A percentile compares a stretch with the other conserved stretches of the same genome.
phyloP scores from a whole-genome alignment of 257 asterid species.

The Solanum raphanifolium region DNA sequence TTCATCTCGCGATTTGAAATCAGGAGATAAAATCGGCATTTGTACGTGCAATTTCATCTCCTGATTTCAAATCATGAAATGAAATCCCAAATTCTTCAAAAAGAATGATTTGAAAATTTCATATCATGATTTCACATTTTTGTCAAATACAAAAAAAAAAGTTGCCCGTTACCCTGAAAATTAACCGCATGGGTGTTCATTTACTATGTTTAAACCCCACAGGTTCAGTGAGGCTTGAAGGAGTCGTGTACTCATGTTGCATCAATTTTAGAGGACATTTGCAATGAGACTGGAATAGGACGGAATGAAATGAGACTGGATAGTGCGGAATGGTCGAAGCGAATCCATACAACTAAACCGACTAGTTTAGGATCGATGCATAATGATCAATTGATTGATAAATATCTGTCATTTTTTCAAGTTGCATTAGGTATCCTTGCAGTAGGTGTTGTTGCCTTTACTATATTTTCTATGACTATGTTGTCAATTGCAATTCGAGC shows the following conservation, averaged over 20 bases:
- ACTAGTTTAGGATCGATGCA: background rate
- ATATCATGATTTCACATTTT: background rate
- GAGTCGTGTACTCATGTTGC: background rate
- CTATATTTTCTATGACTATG: background rate
- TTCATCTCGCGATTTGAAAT: background rate
- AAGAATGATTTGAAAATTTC: background rate
- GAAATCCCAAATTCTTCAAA: background rate
- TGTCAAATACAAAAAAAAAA: background rate
- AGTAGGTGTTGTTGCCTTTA: background rate
- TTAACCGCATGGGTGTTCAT: background rate
- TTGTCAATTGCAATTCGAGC: background rate
- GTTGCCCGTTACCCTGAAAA: background rate
- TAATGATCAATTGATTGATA: background rate
- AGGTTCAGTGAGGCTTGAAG: background rate
- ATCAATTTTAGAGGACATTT: background rate
- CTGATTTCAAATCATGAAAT: background rate
- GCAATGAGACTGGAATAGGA: background rate
- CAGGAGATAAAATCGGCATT: background rate
- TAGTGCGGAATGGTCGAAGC: background rate
- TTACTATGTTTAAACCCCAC: background rate
- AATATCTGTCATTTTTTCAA: background rate
- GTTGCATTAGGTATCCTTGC: background rate
- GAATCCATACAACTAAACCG: background rate
- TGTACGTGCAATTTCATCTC: background rate
- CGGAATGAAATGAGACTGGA: background rate